These are phyloP conservation scores for Chaetomium globosum DNA, from an alignment of 2,329 filamentous ascomycete species.

Conservation along the genomic window DNA sequence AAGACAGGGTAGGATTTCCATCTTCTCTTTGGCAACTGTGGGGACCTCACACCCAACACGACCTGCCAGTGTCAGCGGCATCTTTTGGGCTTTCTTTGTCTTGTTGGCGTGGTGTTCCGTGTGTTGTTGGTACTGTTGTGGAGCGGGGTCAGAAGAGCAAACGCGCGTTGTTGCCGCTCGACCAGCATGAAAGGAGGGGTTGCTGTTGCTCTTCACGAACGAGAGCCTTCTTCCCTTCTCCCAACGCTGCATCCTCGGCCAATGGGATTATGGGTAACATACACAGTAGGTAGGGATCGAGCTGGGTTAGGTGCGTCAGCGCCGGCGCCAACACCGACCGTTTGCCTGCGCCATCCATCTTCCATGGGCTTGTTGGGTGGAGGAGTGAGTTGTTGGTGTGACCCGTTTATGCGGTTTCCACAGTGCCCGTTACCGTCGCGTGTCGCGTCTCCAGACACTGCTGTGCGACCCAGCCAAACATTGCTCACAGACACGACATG, in stretches of 20 bases:
- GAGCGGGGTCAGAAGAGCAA: slow-evolving; percentile 5
- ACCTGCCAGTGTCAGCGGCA: background rate
- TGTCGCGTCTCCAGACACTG: background rate
- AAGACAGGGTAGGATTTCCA: slow-evolving; percentile 10
- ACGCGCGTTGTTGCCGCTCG: background rate
- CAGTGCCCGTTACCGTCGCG: background rate
- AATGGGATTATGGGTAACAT: background rate
- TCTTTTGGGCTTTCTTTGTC: background rate
- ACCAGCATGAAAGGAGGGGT: slow-evolving; percentile 2
- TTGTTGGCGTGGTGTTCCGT: background rate
- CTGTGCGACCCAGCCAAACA: background rate
- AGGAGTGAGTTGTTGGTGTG: background rate
- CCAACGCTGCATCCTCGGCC: background rate
- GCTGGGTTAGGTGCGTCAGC: too few relatives aligned
- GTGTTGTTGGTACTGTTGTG: slow-evolving; percentile 1
- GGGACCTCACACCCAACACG: slow-evolving; percentile 3
- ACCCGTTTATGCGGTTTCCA: background rate
- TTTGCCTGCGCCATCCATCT: background rate
- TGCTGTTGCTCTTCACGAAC: background rate
- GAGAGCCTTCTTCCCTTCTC: background rate
- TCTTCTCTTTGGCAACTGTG: background rate
- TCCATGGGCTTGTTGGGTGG: background rate
- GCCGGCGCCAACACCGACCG: too few relatives aligned
- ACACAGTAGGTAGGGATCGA: too few relatives aligned
- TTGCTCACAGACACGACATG: background rate